Percentiles rank a stretch among this genome's conserved stretches.
Evolutionary conservation across 495 filamentous ascomycete genomes (phyloP).

Genomic region (Penicillium cinerascens): DNA sequence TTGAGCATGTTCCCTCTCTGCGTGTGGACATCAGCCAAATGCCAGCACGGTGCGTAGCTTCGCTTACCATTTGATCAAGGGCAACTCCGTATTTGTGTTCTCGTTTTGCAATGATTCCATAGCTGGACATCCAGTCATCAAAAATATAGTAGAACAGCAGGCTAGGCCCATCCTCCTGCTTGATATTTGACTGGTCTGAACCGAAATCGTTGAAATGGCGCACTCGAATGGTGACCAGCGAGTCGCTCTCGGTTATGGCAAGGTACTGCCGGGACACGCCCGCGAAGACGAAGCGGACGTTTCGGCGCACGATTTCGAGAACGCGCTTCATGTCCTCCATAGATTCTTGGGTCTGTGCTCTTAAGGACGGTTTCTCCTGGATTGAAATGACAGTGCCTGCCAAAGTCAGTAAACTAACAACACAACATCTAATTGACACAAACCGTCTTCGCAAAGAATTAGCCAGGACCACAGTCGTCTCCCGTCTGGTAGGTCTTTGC

Average conservation of each 20-base stretch:
- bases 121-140: constrained; percentile 77
- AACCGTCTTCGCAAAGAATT: constrained; percentile 73
- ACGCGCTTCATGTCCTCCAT: too few relatives aligned
- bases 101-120: constrained; percentile 56
- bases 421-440: constrained; percentile 4
- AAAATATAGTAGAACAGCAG: constrained; percentile 84
- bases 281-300: constrained; percentile 66
- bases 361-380: constrained; percentile 62
- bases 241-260: constrained; percentile 40
- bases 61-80: constrained; percentile 54
- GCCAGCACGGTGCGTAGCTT: background rate
- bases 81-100: constrained; percentile 58
- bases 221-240: constrained; percentile 50
- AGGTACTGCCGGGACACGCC: constrained; percentile 58
- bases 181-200: constrained; percentile 37
- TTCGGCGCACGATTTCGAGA: constrained; percentile 58
- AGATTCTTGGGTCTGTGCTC: constrained; percentile 27
- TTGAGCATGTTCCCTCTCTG: constrained; percentile 58
- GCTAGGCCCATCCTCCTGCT: constrained; percentile 61
- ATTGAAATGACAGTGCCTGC: constrained; percentile 71
- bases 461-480: constrained; percentile 75
- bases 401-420: constrained; percentile 12
- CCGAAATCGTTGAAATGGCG: constrained; percentile 34
- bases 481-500: constrained; percentile 55
- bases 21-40: constrained; percentile 21